Evolutionary conservation across 306 rosid genomes (phyloP).

Genomic region (Mimosa bimucronata): DNA sequence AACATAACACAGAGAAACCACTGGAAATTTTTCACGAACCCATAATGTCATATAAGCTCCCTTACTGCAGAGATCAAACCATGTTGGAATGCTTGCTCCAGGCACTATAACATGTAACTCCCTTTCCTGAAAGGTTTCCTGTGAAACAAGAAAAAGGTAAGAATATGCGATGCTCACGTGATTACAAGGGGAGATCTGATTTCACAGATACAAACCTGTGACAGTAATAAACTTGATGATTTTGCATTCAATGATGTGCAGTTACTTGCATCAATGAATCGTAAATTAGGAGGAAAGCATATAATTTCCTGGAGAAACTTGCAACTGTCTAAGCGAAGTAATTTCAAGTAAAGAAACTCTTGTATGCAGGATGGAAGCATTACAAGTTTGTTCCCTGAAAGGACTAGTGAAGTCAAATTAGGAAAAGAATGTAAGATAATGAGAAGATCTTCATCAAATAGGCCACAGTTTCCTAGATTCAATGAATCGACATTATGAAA

Average conservation of each 20-base stretch:
- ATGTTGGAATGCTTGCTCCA: slow-evolving; percentile 36
- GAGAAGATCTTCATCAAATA: slow-evolving; percentile 52
- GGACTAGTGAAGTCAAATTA: slow-evolving; percentile 34
- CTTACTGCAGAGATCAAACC: slow-evolving; percentile 35
- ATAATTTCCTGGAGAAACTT: slow-evolving; percentile 36
- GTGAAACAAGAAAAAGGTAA: slow-evolving; percentile 8
- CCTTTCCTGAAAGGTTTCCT: slow-evolving; percentile 30
- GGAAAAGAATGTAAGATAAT: slow-evolving; percentile 46
- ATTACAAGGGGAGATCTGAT: not conserved
- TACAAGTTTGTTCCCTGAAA: slow-evolving; percentile 40
- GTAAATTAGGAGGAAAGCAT: slow-evolving; percentile 39
- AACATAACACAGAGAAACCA: slow-evolving; percentile 28
- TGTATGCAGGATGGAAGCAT: slow-evolving; percentile 41
- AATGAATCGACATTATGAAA: slow-evolving; percentile 39
- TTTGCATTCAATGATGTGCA: slow-evolving; percentile 44
- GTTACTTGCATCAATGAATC: slow-evolving; percentile 41
- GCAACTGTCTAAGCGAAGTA: slow-evolving; percentile 47
- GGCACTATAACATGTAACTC: slow-evolving; percentile 30
- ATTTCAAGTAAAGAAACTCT: slow-evolving; percentile 30
- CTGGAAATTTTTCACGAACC: slow-evolving; percentile 37
- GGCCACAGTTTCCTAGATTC: slow-evolving; percentile 43
- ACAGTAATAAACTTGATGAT: slow-evolving; percentile 34
- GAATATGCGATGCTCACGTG: not conserved
- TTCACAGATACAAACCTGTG: slow-evolving; percentile 33
- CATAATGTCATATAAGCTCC: slow-evolving; percentile 41